Percentiles rank a stretch among this genome's conserved stretches.
These are phyloP conservation scores for Collybiopsis confluens DNA, from an alignment of 768 basidiomycete species.

Conservation along the genomic window DNA sequence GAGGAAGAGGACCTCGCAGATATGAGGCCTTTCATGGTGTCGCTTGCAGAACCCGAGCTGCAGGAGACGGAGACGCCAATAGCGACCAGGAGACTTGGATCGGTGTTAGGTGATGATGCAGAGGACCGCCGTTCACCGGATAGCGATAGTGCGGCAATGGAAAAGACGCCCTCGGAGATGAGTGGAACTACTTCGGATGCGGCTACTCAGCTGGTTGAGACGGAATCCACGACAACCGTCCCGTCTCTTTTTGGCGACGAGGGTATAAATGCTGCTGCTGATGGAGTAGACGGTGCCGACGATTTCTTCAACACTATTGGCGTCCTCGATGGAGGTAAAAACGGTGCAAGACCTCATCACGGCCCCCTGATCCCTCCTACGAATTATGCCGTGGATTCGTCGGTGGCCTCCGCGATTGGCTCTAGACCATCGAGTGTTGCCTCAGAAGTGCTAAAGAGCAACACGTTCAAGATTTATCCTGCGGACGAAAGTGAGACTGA, in stretches of 20 bases:
- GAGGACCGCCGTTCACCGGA: conserved; percentile 16
- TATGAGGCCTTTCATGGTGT: conserved; percentile 63
- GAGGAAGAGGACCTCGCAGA: too few species aligned
- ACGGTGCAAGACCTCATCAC: conserved; percentile 31
- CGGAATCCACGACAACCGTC: conserved; percentile 79
- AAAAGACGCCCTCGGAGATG: conserved; percentile 72
- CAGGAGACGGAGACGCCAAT: too few species aligned
- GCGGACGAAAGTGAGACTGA: too few species aligned
- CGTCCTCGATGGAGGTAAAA: conserved; percentile 31
- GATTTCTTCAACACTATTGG: conserved; percentile 83
- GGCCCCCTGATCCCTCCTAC: conserved; percentile 75
- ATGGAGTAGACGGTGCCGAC: conserved; percentile 59
- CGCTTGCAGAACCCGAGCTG: conserved; percentile 76
- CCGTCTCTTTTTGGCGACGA: conserved; percentile 89
- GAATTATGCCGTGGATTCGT: conserved; percentile 79
- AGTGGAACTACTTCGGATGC: conserved; percentile 64
- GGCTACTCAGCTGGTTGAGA: conserved; percentile 50
- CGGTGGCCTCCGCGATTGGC: conserved; percentile 95
- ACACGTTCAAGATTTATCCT: conserved; percentile 89
- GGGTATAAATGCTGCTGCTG: conserved; percentile 33
- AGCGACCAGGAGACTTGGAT: conserved; percentile 30
- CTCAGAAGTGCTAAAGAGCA: conserved; percentile 68
- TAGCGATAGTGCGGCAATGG: conserved; percentile 27
- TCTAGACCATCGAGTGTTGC: conserved; percentile 81
- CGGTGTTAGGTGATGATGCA: conserved; percentile 21